phyloP scores from a whole-genome alignment of 495 filamentous ascomycete genomes.

The Penicillium dipodomyicola region DNA sequence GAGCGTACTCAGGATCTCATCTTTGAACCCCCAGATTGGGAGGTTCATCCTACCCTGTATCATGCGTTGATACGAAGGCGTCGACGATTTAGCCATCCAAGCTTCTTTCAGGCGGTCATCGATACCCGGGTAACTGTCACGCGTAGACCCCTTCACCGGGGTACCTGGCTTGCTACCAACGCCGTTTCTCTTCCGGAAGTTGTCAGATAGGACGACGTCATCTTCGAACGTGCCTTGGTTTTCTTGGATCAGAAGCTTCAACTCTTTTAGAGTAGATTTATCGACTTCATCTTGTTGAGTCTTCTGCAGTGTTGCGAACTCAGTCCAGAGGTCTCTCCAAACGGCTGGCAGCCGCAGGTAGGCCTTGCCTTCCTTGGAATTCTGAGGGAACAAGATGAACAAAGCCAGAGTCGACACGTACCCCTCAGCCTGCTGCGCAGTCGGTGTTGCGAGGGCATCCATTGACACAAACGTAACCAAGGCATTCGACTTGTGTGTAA shows the following conservation, averaged over 20 bases:
- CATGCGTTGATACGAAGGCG: slow-evolving; percentile 53
- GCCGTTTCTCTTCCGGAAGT: slow-evolving; percentile 62
- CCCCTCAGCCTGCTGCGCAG: slow-evolving; percentile 75
- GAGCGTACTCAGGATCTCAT: slow-evolving; percentile 70
- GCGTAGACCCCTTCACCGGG: slow-evolving; percentile 34
- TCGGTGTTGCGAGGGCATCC: slow-evolving; percentile 70
- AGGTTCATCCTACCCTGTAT: slow-evolving; percentile 61
- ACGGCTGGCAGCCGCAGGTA: slow-evolving; percentile 71
- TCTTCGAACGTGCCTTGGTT: slow-evolving; percentile 54
- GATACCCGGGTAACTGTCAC: slow-evolving; percentile 41
- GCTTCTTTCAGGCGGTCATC: slow-evolving; percentile 55
- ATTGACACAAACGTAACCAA: slow-evolving; percentile 63
- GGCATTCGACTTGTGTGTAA: slow-evolving; percentile 44
- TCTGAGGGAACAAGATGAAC: slow-evolving; percentile 73
- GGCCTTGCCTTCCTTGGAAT: slow-evolving; percentile 79
- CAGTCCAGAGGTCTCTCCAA: slow-evolving; percentile 85
- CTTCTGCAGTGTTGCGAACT: slow-evolving; percentile 69
- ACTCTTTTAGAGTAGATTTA: slow-evolving; percentile 52
- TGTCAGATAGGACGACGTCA: slow-evolving; percentile 69
- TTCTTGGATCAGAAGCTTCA: slow-evolving; percentile 50
- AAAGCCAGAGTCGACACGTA: slow-evolving; percentile 80
- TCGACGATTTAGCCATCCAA: slow-evolving; percentile 68
- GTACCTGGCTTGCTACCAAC: slow-evolving; percentile 46
- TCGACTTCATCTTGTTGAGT: slow-evolving; percentile 65
- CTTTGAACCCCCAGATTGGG: slow-evolving; percentile 84